Evolutionary conservation across 2,329 filamentous ascomycete species (phyloP).

Genomic region (Talaromyces sp.): DNA sequence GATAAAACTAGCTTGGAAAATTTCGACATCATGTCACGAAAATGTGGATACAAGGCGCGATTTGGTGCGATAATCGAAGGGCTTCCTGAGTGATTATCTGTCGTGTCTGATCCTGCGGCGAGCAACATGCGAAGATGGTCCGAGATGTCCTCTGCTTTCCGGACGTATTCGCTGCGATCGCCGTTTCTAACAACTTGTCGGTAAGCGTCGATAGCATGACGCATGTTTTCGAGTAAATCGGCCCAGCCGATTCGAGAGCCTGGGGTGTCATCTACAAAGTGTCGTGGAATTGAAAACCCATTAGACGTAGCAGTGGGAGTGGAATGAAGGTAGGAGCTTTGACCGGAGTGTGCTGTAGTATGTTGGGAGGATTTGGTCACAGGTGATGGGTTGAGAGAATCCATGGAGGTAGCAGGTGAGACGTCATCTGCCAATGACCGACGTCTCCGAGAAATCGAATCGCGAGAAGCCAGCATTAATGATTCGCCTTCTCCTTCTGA

Average conservation of each 20-base stretch:
- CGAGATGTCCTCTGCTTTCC: constrained; percentile 93
- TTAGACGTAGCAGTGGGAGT: constrained; percentile 34
- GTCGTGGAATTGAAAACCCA: constrained; percentile 58
- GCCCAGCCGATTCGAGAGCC: constrained; percentile 82
- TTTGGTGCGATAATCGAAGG: constrained; percentile 99
- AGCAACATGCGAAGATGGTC: constrained; percentile 89
- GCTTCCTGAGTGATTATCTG: constrained; percentile 96
- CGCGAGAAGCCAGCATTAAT: constrained; percentile 62
- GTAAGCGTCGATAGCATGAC: constrained; percentile 81
- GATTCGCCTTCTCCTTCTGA: constrained; percentile 78
- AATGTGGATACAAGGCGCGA: constrained; percentile 93
- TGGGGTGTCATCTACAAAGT: constrained; percentile 86
- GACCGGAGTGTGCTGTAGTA: background rate
- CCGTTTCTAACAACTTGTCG: constrained; percentile 80
- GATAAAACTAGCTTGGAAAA: constrained; percentile 99
- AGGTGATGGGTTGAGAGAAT: constrained; percentile 73
- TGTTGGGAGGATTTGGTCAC: constrained; percentile 52
- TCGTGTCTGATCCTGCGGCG: constrained; percentile 93
- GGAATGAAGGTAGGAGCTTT: background rate
- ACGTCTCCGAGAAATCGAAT: constrained; percentile 61
- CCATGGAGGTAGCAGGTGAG: constrained; percentile 84
- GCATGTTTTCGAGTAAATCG: constrained; percentile 86
- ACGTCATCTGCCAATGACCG: constrained; percentile 66
- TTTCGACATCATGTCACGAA: constrained; percentile 98
- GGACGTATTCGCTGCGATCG: constrained; percentile 84